Evolutionary conservation across 495 filamentous ascomycete species (phyloP).

Genomic region (Lasiosphaeria ovina): DNA sequence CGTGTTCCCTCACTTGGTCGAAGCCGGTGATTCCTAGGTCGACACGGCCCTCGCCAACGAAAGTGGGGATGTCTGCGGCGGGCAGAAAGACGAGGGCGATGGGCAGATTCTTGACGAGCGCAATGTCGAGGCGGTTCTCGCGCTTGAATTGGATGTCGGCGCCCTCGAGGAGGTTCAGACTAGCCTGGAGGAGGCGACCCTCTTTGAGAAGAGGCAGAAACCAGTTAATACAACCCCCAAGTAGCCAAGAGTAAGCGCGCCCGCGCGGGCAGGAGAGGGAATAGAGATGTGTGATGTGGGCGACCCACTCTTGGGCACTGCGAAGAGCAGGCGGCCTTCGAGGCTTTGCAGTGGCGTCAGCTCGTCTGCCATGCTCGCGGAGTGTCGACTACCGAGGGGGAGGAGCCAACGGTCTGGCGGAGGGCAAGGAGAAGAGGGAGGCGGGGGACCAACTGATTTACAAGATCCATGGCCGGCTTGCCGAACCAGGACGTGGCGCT

Average conservation of each 20-base stretch:
- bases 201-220: conserved; percentile 51
- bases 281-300: conserved; percentile 15
- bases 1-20: conserved; percentile 91
- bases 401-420: conserved; percentile 2
- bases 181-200: conserved; percentile 82
- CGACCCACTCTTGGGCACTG: conserved; percentile 90
- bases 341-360: conserved; percentile 55
- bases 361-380: conserved; percentile 30
- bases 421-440: conserved; percentile 10
- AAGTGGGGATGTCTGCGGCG: conserved; percentile 93
- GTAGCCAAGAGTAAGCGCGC: neutral
- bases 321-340: conserved; percentile 90
- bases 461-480: conserved; percentile 67
- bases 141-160: conserved; percentile 94
- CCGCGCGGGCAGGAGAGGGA: neutral
- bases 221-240: conserved; percentile 5
- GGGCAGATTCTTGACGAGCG: conserved; percentile 89
- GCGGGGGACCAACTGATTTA: conserved; percentile 67
- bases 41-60: conserved; percentile 91
- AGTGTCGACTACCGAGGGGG: conserved; percentile 6
- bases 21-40: conserved; percentile 91
- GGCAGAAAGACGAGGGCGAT: conserved; percentile 97
- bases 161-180: conserved; percentile 85
- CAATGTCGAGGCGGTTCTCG: conserved; percentile 91
- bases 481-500: conserved; percentile 14